Evolutionary conservation across 805 yeast genomes (phyloP).

Genomic region (Metschnikowia henanensis): DNA sequence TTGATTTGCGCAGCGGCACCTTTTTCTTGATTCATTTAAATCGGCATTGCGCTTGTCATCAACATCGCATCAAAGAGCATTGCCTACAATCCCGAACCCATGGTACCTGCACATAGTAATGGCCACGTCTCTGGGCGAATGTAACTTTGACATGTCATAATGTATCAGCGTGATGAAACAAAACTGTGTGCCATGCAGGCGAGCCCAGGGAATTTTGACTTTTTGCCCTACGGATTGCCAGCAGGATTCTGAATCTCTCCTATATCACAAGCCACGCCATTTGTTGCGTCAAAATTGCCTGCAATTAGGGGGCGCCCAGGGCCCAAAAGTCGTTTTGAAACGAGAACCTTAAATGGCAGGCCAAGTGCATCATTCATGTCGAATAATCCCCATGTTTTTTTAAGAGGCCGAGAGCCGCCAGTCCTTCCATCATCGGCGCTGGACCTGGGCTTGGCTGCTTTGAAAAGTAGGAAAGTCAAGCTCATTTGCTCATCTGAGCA

Average conservation of each 20-base stretch:
- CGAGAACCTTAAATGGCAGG: too few species aligned
- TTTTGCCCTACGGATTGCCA: neutral
- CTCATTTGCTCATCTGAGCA: neutral
- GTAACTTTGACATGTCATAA: neutral
- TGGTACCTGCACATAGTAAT: neutral
- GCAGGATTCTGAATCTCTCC: neutral
- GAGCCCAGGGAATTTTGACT: neutral
- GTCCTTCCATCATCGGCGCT: neutral
- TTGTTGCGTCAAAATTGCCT: neutral
- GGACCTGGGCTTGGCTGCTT: neutral
- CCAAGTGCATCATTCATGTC: too few species aligned
- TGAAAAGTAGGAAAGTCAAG: neutral
- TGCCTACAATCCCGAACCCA: neutral
- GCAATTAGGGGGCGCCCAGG: too few species aligned
- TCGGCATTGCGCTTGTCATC: neutral
- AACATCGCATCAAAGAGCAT: neutral
- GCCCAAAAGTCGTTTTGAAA: too few species aligned
- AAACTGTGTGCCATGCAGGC: neutral
- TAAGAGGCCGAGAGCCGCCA: too few species aligned
- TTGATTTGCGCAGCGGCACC: too few species aligned
- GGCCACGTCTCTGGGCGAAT: neutral
- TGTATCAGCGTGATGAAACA: neutral
- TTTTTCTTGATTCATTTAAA: neutral
- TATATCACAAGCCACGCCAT: neutral
- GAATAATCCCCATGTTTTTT: too few species aligned